phyloP scores from a whole-genome alignment of 176 grass and related monocot species.

The Zoysia japonica region DNA sequence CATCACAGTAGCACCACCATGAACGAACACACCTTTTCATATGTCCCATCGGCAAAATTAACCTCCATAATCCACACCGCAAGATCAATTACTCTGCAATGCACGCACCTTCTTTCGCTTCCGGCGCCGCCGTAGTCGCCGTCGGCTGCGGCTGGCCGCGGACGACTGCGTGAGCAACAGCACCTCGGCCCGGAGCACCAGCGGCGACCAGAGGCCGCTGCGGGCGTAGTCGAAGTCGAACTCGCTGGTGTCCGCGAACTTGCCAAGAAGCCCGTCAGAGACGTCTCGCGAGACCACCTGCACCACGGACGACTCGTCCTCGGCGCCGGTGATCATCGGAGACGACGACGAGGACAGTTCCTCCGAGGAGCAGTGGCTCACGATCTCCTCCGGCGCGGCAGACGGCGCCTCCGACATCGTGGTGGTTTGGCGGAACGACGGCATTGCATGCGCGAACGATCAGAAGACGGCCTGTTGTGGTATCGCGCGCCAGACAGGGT shows the following conservation, averaged over 20 bases:
- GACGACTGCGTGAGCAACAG: conserved; percentile 41
- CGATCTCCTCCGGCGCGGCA: conserved; percentile 12
- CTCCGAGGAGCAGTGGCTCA: conserved; percentile 6
- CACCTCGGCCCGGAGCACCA: conserved; percentile 52
- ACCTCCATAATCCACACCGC: neutral
- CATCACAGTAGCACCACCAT: neutral
- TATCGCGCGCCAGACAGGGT: too few species aligned
- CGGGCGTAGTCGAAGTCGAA: conserved; percentile 84
- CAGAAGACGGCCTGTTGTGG: conserved; percentile 8
- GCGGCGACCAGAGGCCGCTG: conserved; percentile 87
- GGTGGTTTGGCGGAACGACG: neutral
- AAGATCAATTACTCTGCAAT: neutral
- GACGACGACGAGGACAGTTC: neutral
- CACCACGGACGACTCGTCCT: neutral
- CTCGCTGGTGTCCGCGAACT: conserved; percentile 79
- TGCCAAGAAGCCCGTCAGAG: conserved; percentile 62
- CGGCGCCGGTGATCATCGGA: neutral
- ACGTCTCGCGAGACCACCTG: conserved; percentile 68
- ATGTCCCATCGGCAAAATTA: neutral
- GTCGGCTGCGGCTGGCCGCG: neutral
- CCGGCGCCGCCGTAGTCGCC: conserved; percentile 7
- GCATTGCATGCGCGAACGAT: neutral
- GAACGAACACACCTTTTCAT: neutral
- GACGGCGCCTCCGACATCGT: too few species aligned
- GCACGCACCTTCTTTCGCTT: conserved; percentile 45